Conservation (phyloP, 129 eudicot genomes). For the Mikania micrantha region DNA sequence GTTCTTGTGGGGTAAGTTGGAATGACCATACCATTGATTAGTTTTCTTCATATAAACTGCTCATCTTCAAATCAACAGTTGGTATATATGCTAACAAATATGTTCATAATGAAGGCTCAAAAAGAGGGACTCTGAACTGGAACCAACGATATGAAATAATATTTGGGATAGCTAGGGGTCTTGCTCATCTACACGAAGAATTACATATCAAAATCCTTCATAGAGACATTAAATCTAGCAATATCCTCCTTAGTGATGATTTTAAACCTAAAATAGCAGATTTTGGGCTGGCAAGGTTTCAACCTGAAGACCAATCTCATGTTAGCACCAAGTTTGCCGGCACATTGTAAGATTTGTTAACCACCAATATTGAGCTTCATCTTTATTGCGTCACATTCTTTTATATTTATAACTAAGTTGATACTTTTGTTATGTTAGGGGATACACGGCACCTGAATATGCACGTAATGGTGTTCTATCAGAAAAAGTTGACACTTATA, state of each 20-base stretch:
- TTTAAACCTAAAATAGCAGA: conserved; percentile 66
- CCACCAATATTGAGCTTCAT: background rate
- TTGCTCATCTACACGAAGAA: conserved; percentile 66
- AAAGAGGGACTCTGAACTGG: conserved; percentile 46
- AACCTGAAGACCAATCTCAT: conserved; percentile 59
- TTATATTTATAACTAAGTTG: background rate
- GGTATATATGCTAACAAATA: conserved; percentile 1
- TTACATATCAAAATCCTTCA: conserved; percentile 61
- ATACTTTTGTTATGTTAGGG: conserved; percentile 33
- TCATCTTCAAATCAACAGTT: background rate
- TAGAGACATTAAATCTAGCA: conserved; percentile 61
- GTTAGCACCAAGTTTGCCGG: conserved; percentile 69
- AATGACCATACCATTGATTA: background rate
- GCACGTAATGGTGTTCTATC: conserved; percentile 51
- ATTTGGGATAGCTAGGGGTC: conserved; percentile 59
- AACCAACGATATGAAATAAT: conserved; percentile 53
- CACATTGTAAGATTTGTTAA: conserved; percentile 45
- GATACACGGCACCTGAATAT: conserved; percentile 74
- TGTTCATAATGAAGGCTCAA: conserved; percentile 33
- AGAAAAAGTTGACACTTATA: conserved; percentile 71
- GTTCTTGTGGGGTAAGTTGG: conserved; percentile 48
- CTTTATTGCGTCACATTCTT: background rate
- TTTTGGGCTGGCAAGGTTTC: conserved; percentile 64
- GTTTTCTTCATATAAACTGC: background rate
- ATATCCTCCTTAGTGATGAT: conserved; percentile 45